Conservation (phyloP, 805 yeast species). For the Pichia exigua region DNA sequence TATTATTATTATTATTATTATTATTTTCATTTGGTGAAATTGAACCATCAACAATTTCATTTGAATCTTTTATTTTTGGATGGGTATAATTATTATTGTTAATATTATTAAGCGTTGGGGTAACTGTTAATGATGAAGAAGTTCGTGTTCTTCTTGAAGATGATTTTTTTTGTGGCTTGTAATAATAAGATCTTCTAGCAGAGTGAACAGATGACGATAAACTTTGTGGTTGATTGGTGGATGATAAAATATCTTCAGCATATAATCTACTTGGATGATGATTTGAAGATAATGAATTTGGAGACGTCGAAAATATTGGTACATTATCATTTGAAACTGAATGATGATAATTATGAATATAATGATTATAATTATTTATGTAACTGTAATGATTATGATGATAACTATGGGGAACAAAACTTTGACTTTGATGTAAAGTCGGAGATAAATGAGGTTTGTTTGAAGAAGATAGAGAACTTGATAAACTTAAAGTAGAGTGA, state of each 20-base stretch:
- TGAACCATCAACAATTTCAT: background rate
- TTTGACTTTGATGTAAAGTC: background rate
- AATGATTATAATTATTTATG: constrained; percentile 3
- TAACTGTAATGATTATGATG: background rate
- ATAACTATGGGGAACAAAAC: constrained; percentile 1
- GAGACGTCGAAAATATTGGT: constrained; percentile 9
- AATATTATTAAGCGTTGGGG: background rate
- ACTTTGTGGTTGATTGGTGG: constrained; percentile 5
- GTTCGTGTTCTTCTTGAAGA: constrained; percentile 9
- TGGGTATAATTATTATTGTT: background rate
- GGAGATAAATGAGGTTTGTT: constrained; percentile 7
- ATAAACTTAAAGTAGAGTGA: constrained; percentile 12
- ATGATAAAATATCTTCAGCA: constrained; percentile 4
- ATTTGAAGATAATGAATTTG: constrained; percentile 6
- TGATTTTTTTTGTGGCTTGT: constrained; percentile 14
- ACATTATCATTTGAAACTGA: background rate
- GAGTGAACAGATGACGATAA: constrained; percentile 13
- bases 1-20: background rate
- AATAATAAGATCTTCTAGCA: constrained; percentile 23
- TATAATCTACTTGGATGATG: constrained; percentile 9
- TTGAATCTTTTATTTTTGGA: background rate
- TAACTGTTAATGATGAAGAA: constrained; percentile 8
- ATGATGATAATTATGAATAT: constrained; percentile 3
- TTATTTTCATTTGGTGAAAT: background rate
- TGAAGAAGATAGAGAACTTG: constrained; percentile 1